phyloP scores from a whole-genome alignment of 331 rosid species.

The Stylosanthes scabra region DNA sequence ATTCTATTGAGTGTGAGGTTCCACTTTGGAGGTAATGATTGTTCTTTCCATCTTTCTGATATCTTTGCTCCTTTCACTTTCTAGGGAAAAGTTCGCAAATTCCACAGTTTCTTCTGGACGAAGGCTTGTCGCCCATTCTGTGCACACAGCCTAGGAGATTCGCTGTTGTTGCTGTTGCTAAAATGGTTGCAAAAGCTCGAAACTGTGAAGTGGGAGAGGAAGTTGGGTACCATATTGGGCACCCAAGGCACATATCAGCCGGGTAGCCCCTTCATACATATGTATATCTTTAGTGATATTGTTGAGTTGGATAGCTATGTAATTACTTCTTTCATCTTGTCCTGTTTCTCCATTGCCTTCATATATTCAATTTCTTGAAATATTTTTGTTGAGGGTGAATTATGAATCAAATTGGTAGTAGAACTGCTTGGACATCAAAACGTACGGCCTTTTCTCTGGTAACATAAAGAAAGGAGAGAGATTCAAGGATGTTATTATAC shows the following conservation, averaged over 20 bases:
- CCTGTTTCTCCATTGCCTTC: constrained; percentile 16
- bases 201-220: constrained; percentile 76
- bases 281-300: background rate
- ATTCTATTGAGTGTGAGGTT: background rate
- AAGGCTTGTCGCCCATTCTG: constrained; percentile 72
- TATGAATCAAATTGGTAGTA: background rate
- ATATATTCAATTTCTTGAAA: constrained; percentile 12
- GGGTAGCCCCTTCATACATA: constrained; percentile 50
- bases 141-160: constrained; percentile 95
- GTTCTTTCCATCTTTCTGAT: constrained; percentile 29
- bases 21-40: constrained; percentile 11
- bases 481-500: constrained; percentile 12
- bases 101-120: constrained; percentile 92
- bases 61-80: constrained; percentile 19
- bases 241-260: constrained; percentile 62
- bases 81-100: constrained; percentile 93
- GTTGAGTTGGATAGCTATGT: constrained; percentile 19
- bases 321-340: constrained; percentile 9
- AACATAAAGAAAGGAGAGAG: background rate
- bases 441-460: background rate
- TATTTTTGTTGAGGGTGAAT: constrained; percentile 25
- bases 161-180: constrained; percentile 88
- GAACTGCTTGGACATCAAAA: background rate
- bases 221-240: constrained; percentile 95
- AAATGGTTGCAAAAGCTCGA: constrained; percentile 87